Conservation (phyloP, 225 moss, liverwort and hornwort species). For the Pseudoscleropodium purum region DNA sequence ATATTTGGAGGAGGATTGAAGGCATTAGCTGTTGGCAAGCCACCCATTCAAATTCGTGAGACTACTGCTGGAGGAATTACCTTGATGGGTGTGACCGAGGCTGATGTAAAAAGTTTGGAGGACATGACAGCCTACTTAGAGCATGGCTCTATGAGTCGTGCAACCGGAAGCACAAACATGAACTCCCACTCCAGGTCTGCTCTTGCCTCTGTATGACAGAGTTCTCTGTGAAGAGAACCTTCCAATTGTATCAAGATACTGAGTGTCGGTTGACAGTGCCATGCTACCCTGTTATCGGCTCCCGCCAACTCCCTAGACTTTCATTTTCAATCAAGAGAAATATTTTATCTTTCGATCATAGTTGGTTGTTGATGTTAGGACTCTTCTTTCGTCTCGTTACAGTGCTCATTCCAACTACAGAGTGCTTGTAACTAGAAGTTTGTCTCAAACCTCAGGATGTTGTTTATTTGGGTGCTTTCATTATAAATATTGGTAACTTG, state of each 20-base stretch:
- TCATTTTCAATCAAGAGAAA: background rate
- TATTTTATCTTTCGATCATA: background rate
- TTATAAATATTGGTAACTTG: background rate
- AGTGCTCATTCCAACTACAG: background rate
- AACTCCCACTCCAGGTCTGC: conserved; percentile 88
- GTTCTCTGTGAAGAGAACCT: background rate
- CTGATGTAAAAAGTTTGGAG: conserved; percentile 69
- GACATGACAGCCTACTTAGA: conserved; percentile 91
- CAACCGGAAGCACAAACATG: conserved; percentile 97
- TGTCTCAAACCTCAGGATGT: background rate
- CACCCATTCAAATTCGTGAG: conserved; percentile 92
- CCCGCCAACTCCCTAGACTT: background rate
- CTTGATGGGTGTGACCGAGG: conserved; percentile 89
- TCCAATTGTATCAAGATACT: background rate
- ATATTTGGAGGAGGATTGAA: conserved; percentile 69
- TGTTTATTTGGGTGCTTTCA: background rate
- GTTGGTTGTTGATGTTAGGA: background rate
- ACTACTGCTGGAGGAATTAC: conserved; percentile 81
- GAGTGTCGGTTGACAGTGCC: background rate
- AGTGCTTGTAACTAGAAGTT: background rate
- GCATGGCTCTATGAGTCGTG: conserved; percentile 92
- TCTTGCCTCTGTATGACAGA: background rate
- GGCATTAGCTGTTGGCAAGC: conserved; percentile 58
- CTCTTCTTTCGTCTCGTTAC: background rate
- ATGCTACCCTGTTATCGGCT: background rate